Evolutionary conservation across 495 filamentous ascomycete species (phyloP), one percentile per base, ranked within the genome.

Genomic region (Saxispiralis lemnorum): DNA sequence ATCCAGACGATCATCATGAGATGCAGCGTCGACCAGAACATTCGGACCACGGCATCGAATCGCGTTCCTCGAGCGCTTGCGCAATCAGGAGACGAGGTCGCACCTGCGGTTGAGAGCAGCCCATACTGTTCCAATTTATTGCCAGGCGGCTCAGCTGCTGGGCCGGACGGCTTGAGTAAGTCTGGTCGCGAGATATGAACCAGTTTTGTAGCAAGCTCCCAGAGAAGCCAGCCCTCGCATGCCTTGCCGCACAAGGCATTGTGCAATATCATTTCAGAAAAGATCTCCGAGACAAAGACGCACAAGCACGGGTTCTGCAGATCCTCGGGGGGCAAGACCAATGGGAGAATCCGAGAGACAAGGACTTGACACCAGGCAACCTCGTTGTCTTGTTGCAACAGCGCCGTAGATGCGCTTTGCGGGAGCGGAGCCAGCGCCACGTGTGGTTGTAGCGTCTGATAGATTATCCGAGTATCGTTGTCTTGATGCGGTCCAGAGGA

Each of bases 291-390:
- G 43, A 95, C 77, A 38, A 97, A 66, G 7, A 79, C 67, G 14
- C 81, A 75, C 53, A 95, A 63, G 56, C 83, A 93, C 38, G 67
- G 72, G 59, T 92, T 95, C 53, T 86, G 76, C 9, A 96, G 69
- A 52, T 96, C 87, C 56, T 95, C 87, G 14, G 83, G 89, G 5
- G 89, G 89, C 28, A 97, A 68, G 18, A 96, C 66, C 35, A 93
- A 64, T 4, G 83, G 79, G 35, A 97, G 63, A 35, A 80, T 68
- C 4, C 75, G 80, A 49, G 83, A 74, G 13, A 81, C 83, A 11
- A 95, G 64, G 48, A 93, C 61, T 54, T 83, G 81, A 56, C 84
- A 75, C 63, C 89, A 93, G 42, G 71, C 66, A 15, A 69, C 67
- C 63, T 95, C 86, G 56, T 88, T 86, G 39, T 79, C 68, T 39